Evolutionary conservation across 495 filamentous ascomycete species (phyloP).

Genomic region (Penicillium macrosclerotiorum): DNA sequence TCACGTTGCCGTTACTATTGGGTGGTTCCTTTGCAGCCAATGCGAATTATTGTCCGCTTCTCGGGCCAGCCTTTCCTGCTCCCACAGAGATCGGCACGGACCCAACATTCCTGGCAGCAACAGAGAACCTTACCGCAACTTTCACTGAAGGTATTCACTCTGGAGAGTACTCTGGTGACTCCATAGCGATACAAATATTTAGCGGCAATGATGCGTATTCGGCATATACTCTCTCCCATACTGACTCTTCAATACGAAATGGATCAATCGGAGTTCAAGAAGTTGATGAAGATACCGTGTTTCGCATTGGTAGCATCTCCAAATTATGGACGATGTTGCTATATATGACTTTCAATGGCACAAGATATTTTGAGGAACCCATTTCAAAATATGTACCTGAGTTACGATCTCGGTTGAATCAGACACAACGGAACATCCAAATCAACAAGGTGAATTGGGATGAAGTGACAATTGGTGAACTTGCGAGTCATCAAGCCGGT

Average conservation of each 20-base stretch:
- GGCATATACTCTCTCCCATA: constrained; percentile 7
- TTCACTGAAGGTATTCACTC: constrained; percentile 16
- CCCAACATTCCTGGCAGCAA: constrained; percentile 14
- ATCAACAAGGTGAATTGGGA: constrained; percentile 46
- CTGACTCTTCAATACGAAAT: background rate
- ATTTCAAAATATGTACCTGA: constrained; percentile 51
- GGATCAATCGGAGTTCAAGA: constrained; percentile 34
- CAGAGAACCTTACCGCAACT: constrained; percentile 27
- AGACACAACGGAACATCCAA: constrained; percentile 23
- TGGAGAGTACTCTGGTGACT: constrained; percentile 37
- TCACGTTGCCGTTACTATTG: background rate
- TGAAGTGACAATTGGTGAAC: constrained; percentile 49
- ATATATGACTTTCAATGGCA: constrained; percentile 44
- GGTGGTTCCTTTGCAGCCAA: background rate
- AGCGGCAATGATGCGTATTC: constrained; percentile 4
- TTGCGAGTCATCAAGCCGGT: constrained; percentile 52
- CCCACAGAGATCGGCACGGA: constrained; percentile 18
- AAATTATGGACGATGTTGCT: constrained; percentile 49
- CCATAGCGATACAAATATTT: constrained; percentile 40
- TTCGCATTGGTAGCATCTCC: constrained; percentile 47
- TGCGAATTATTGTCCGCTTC: constrained; percentile 36
- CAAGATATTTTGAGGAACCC: constrained; percentile 42
- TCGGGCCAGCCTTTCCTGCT: constrained; percentile 51
- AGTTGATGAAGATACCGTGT: constrained; percentile 44
- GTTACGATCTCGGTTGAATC: constrained; percentile 23